phyloP scores from a whole-genome alignment of 2,329 filamentous ascomycete genomes.

The Chaetomium strumarium region DNA sequence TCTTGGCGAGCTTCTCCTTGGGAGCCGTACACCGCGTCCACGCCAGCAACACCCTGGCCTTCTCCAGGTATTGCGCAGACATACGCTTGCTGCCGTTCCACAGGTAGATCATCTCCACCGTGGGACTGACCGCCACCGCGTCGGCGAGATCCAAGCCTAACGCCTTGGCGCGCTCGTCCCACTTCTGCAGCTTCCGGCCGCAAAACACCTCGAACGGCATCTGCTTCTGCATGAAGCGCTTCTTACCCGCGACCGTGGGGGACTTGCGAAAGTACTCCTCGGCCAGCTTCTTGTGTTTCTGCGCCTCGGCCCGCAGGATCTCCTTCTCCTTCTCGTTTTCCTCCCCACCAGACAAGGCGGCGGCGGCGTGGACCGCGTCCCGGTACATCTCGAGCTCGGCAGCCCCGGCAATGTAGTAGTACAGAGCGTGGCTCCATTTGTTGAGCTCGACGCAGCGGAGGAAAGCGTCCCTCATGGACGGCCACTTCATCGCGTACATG shows the following conservation, averaged over 20 bases:
- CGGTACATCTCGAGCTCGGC: constrained; percentile 80
- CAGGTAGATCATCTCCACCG: constrained; percentile 88
- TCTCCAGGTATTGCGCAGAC: constrained; percentile 56
- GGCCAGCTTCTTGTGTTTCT: constrained; percentile 56
- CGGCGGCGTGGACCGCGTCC: constrained; percentile 41
- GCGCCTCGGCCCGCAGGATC: constrained; percentile 20
- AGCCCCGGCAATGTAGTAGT: constrained; percentile 79
- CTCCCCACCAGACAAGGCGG: constrained; percentile 22
- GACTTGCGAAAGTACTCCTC: constrained; percentile 66
- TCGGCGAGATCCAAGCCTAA: constrained; percentile 67
- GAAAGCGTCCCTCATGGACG: constrained; percentile 68
- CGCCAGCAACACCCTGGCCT: constrained; percentile 55
- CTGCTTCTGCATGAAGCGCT: constrained; percentile 82
- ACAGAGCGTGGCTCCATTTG: constrained; percentile 84
- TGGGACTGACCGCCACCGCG: constrained; percentile 71
- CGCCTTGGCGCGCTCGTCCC: constrained; percentile 69
- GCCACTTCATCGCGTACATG: constrained; percentile 75
- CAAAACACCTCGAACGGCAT: constrained; percentile 87
- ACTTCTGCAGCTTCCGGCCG: constrained; percentile 76
- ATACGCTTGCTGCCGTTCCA: constrained; percentile 89
- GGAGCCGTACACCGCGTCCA: constrained; percentile 56
- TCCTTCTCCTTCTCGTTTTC: constrained; percentile 18
- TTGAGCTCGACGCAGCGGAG: constrained; percentile 71
- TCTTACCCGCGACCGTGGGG: constrained; percentile 71
- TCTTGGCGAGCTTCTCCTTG: constrained; percentile 36